Conservation (phyloP, 768 basidiomycete species). For the Calocybe gangraenosa region DNA sequence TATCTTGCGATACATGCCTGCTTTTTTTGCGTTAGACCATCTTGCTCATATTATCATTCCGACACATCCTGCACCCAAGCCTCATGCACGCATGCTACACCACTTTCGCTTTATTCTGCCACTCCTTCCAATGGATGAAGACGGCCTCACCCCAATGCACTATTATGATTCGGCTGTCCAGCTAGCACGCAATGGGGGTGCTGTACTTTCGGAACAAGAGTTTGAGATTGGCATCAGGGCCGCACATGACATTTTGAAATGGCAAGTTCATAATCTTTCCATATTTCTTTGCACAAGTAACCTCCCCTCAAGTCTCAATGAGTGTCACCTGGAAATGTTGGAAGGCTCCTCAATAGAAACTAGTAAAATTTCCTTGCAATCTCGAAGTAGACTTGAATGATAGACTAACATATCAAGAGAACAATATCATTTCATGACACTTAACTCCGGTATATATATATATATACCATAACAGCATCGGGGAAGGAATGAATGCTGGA, state of each 20-base stretch:
- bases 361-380: conserved; percentile 9
- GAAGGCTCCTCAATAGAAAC: conserved; percentile 42
- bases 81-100: conserved; percentile 72
- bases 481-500: no score
- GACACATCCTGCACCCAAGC: conserved; percentile 62
- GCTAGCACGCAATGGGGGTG: conserved; percentile 55
- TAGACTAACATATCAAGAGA: not conserved
- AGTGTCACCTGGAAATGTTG: conserved; percentile 63
- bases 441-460: no score
- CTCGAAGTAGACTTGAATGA: not conserved
- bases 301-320: conserved; percentile 43
- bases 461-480: no score
- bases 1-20: not conserved
- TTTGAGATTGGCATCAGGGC: conserved; percentile 61
- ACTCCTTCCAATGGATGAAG: conserved; percentile 52
- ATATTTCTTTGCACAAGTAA: not conserved
- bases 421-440: no score
- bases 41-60: conserved; percentile 73
- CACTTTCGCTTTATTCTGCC: conserved; percentile 77
- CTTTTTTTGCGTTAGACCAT: conserved; percentile 39
- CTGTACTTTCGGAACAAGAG: conserved; percentile 64
- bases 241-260: conserved; percentile 54
- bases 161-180: conserved; percentile 78
- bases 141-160: conserved; percentile 65
- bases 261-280: conserved; percentile 38